Conservation (phyloP, 768 basidiomycete genomes). For the Suillus spraguei region DNA sequence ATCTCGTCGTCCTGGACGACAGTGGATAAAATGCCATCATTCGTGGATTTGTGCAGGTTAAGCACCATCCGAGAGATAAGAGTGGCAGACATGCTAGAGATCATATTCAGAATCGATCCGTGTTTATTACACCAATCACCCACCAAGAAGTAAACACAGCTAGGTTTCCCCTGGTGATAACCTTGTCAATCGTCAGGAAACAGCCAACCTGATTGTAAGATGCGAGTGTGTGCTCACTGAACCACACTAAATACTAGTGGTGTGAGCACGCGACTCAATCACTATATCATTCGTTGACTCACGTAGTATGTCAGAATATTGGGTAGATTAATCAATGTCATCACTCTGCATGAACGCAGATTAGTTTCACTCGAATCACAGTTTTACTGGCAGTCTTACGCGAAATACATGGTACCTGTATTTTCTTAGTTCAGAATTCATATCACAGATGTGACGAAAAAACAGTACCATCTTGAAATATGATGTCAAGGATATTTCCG, state of each 20-base stretch:
- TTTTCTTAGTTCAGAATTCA: background rate
- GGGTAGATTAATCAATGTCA: background rate
- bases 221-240: background rate
- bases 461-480: constrained; percentile 52
- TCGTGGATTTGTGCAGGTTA: constrained; percentile 48
- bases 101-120: background rate
- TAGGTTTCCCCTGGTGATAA: constrained; percentile 46
- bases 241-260: background rate
- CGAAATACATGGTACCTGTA: constrained; percentile 57
- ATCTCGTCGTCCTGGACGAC: background rate
- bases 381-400: constrained; percentile 40
- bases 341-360: background rate
- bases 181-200: constrained; percentile 30
- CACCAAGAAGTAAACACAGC: constrained; percentile 55
- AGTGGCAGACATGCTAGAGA: constrained; percentile 46
- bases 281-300: background rate
- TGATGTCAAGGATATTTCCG: constrained; percentile 42
- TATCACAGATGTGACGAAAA: background rate
- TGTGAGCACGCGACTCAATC: background rate
- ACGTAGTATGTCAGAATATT: background rate
- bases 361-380: background rate
- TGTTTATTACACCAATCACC: constrained; percentile 12
- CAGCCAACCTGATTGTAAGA: background rate
- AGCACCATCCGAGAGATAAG: constrained; percentile 60
- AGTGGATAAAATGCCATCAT: constrained; percentile 9